Evolutionary conservation across 2,329 filamentous ascomycete genomes (phyloP).

Genomic region (Pestalotiopsis sp.): DNA sequence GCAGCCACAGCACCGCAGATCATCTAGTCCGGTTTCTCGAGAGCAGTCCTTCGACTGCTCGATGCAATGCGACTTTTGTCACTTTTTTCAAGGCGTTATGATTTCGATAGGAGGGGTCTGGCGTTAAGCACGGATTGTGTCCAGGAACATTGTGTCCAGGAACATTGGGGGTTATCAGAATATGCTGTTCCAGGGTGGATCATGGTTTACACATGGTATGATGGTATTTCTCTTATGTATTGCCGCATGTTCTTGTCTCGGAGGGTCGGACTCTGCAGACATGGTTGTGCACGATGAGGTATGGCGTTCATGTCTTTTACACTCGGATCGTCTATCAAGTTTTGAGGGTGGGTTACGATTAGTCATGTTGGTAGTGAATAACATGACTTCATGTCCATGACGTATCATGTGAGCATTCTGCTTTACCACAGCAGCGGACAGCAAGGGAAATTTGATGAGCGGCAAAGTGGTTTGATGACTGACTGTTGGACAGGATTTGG

Average conservation of each 20-base stretch:
- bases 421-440: too few species aligned
- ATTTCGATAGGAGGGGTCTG: background rate
- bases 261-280: too few species aligned
- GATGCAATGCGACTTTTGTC: background rate
- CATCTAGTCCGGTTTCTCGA: background rate
- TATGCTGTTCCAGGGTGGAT: background rate
- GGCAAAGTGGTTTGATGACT: too few species aligned
- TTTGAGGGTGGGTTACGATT: too few species aligned
- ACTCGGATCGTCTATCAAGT: too few species aligned
- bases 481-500: too few species aligned
- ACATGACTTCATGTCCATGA: too few species aligned
- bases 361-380: too few species aligned
- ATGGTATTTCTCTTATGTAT: background rate
- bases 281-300: too few species aligned
- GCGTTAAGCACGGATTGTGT: background rate
- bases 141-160: background rate
- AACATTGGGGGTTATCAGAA: background rate
- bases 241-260: background rate
- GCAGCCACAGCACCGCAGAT: conserved; percentile 16
- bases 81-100: background rate
- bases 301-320: too few species aligned
- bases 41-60: background rate
- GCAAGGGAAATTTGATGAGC: too few species aligned
- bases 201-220: background rate
- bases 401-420: too few species aligned